Conservation (phyloP, 345 rosid genomes). For the Pugionium cornutum region DNA sequence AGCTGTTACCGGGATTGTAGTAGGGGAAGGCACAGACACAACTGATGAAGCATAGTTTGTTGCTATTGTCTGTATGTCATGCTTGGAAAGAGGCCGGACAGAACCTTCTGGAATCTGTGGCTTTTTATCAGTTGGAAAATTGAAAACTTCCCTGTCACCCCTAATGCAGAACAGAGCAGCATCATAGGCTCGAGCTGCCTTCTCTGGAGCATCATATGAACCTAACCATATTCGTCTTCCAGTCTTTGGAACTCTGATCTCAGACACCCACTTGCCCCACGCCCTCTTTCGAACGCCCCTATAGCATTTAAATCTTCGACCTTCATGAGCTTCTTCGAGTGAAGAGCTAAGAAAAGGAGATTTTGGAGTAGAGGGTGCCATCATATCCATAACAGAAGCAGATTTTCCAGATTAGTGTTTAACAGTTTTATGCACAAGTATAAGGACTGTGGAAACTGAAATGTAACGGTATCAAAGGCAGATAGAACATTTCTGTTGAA, state of each 20-base stretch:
- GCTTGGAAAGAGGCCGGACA: constrained; percentile 37
- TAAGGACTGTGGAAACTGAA: constrained; percentile 14
- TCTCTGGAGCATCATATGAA: constrained; percentile 49
- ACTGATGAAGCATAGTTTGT: constrained; percentile 36
- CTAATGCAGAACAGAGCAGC: constrained; percentile 49
- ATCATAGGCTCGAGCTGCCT: constrained; percentile 57
- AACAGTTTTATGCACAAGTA: constrained; percentile 34
- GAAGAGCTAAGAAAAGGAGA: constrained; percentile 30
- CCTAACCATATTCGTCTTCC: constrained; percentile 54
- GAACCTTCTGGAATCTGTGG: constrained; percentile 44
- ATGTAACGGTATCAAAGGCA: constrained; percentile 21
- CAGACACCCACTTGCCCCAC: constrained; percentile 53
- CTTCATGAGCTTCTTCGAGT: constrained; percentile 30
- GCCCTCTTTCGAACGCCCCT: constrained; percentile 50
- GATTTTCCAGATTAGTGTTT: constrained; percentile 3
- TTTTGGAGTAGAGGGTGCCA: constrained; percentile 33
- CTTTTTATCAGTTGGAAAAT: constrained; percentile 45
- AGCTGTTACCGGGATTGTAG: constrained; percentile 24
- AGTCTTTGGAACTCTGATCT: constrained; percentile 49
- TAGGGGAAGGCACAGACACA: constrained; percentile 32
- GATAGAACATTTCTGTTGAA: constrained; percentile 15
- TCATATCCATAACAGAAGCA: constrained; percentile 29
- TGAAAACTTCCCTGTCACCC: constrained; percentile 44
- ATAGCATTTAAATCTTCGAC: constrained; percentile 33
- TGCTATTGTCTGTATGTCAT: constrained; percentile 42